These are phyloP conservation scores for Parafenestella ontariensis DNA, from an alignment of 2,329 filamentous ascomycete species.

Conservation along the genomic window DNA sequence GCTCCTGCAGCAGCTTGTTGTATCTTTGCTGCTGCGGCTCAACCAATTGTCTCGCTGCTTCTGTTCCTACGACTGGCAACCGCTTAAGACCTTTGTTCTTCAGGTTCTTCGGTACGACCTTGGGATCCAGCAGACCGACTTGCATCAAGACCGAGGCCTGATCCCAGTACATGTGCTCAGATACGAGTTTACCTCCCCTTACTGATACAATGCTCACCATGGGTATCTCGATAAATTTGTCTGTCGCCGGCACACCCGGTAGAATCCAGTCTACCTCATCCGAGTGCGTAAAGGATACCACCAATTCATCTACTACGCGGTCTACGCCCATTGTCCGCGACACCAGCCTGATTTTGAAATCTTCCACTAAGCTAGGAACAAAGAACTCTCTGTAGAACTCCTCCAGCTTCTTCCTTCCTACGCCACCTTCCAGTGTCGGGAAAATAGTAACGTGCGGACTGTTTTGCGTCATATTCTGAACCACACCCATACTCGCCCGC, in stretches of 20 bases:
- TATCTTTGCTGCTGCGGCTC: slow-evolving; percentile 51
- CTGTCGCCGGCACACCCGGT: slow-evolving; percentile 63
- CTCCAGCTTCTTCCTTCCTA: slow-evolving; percentile 51
- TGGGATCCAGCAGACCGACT: slow-evolving; percentile 62
- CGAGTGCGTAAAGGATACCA: slow-evolving; percentile 63
- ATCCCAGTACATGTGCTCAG: slow-evolving; percentile 67
- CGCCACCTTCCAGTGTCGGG: slow-evolving; percentile 54
- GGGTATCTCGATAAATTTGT: slow-evolving; percentile 62
- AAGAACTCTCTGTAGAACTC: slow-evolving; percentile 66
- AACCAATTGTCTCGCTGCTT: slow-evolving; percentile 53
- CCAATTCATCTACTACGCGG: slow-evolving; percentile 66
- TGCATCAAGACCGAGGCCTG: slow-evolving; percentile 65
- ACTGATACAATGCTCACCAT: slow-evolving; percentile 64
- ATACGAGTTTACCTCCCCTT: slow-evolving; percentile 60
- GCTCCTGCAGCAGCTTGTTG: slow-evolving; percentile 48
- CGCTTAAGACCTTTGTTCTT: slow-evolving; percentile 49
- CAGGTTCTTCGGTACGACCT: slow-evolving; percentile 55
- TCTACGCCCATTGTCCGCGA: slow-evolving; percentile 64
- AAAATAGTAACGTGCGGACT: slow-evolving; percentile 47
- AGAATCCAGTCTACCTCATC: slow-evolving; percentile 65
- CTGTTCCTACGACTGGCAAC: slow-evolving; percentile 51
- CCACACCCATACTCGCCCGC: slow-evolving; percentile 37
- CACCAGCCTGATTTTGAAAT: slow-evolving; percentile 61
- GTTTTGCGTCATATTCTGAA: slow-evolving; percentile 42
- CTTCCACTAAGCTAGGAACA: slow-evolving; percentile 60